Percentiles rank a stretch among this genome's conserved stretches.
phyloP scores from a whole-genome alignment of 768 basidiomycete species.

The Porpolomopsis calyptriformis region DNA sequence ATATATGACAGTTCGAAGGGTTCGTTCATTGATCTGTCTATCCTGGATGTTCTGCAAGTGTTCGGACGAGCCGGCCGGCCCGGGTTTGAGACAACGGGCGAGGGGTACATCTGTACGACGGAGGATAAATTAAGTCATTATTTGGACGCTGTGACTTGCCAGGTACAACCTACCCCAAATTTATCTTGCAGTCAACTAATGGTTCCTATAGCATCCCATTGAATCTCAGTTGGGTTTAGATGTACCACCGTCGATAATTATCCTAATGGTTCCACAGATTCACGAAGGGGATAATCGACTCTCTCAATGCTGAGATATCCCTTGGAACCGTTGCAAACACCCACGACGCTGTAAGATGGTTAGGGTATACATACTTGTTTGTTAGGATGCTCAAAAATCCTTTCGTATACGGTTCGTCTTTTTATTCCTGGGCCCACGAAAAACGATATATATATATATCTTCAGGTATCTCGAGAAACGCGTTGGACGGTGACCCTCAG shows the following conservation, averaged over 20 bases:
- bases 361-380: constrained; percentile 94
- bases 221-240: constrained; percentile 70
- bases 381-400: constrained; percentile 93
- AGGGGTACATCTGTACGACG: constrained; percentile 94
- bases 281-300: constrained; percentile 72
- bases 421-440: background rate
- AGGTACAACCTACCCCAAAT: constrained; percentile 37
- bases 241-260: background rate
- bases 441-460: constrained; percentile 7
- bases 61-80: constrained; percentile 94
- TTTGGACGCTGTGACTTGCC: constrained; percentile 76
- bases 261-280: constrained; percentile 39
- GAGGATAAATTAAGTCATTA: constrained; percentile 90
- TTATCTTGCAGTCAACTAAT: background rate
- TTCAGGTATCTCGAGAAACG: constrained; percentile 65
- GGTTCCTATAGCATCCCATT: constrained; percentile 63
- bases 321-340: constrained; percentile 88
- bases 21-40: constrained; percentile 82
- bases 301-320: constrained; percentile 91
- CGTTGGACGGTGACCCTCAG: constrained; percentile 57
- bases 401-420: constrained; percentile 59
- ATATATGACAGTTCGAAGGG: constrained; percentile 89
- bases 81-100: constrained; percentile 82
- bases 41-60: constrained; percentile 93
- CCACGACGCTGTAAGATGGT: constrained; percentile 83